phyloP scores from a whole-genome alignment of 2,329 filamentous ascomycete species.

The Intubia oerlemansii region DNA sequence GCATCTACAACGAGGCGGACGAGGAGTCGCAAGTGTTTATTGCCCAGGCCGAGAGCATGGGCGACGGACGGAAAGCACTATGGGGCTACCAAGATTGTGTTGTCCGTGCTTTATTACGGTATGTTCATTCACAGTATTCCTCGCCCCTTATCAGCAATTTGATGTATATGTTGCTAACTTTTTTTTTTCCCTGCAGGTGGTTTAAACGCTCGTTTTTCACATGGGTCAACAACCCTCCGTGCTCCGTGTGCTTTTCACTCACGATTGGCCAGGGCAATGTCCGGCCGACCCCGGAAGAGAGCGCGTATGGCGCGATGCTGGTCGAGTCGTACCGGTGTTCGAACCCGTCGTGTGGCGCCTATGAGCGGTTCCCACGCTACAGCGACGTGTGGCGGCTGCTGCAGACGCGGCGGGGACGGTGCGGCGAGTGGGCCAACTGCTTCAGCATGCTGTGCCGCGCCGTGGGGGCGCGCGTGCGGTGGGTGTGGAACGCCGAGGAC shows the following conservation, averaged over 20 bases:
- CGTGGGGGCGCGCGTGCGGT: constrained; percentile 73
- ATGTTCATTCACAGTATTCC: no score
- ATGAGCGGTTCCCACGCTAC: constrained; percentile 76
- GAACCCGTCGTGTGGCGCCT: constrained; percentile 48
- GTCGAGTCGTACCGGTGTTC: constrained; percentile 88
- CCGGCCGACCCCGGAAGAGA: constrained; percentile 70
- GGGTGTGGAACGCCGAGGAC: constrained; percentile 97
- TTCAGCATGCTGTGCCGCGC: constrained; percentile 97
- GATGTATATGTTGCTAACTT: background rate
- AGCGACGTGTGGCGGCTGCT: constrained; percentile 87
- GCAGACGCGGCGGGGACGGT: constrained; percentile 66
- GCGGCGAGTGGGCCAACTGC: constrained; percentile 95
- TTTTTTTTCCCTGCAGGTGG: constrained; percentile 37
- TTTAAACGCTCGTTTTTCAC: constrained; percentile 90
- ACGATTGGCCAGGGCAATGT: constrained; percentile 71
- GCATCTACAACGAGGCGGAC: constrained; percentile 84
- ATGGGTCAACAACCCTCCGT: constrained; percentile 91
- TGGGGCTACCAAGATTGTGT: constrained; percentile 99
- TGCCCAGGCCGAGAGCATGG: constrained; percentile 74
- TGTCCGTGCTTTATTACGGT: constrained; percentile 69
- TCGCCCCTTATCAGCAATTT: no score
- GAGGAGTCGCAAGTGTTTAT: constrained; percentile 77
- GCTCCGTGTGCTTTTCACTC: constrained; percentile 59
- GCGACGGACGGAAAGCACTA: constrained; percentile 55
- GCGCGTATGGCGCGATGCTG: constrained; percentile 63